Percentiles rank a stretch among this genome's conserved stretches.
phyloP scores from a whole-genome alignment of 2,329 filamentous ascomycete species.

The Beauveria sp. region DNA sequence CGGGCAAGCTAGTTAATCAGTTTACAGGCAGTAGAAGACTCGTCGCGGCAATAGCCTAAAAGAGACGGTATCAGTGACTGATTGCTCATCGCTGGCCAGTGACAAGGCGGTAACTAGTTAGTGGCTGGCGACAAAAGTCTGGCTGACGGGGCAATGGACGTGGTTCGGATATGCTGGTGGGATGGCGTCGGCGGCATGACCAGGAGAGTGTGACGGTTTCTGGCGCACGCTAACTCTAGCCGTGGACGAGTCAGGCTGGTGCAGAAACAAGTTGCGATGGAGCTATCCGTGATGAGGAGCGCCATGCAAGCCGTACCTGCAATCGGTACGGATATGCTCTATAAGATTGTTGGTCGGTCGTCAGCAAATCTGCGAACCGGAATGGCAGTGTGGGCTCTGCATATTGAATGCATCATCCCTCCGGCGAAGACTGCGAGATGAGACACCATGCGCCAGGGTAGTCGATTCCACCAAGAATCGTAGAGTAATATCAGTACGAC shows the following conservation, averaged over 20 bases:
- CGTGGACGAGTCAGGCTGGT: constrained; percentile 5
- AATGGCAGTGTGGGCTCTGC: neutral
- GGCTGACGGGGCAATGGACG: neutral
- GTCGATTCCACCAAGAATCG: neutral
- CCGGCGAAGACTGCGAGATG: neutral
- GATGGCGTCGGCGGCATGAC: neutral
- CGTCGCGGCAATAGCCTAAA: neutral
- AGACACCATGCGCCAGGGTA: neutral
- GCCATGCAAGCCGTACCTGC: neutral
- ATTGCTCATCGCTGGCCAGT: too few species aligned
- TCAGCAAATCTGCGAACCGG: neutral
- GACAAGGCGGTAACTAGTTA: too few species aligned
- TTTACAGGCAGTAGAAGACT: neutral
- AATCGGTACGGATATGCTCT: neutral
- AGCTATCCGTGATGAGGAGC: neutral
- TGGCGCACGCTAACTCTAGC: neutral
- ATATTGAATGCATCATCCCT: neutral
- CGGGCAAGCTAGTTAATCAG: neutral
- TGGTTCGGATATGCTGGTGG: neutral
- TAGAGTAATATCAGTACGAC: too few species aligned
- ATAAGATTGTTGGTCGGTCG: constrained; percentile 1
- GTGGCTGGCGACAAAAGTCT: neutral
- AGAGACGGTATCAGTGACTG: neutral
- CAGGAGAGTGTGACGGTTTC: neutral
- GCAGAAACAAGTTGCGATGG: neutral